Evolutionary conservation across 2,329 filamentous ascomycete genomes (phyloP), one percentile per base, ranked within the genome.

Genomic region (Trichoderma lentiforme): DNA sequence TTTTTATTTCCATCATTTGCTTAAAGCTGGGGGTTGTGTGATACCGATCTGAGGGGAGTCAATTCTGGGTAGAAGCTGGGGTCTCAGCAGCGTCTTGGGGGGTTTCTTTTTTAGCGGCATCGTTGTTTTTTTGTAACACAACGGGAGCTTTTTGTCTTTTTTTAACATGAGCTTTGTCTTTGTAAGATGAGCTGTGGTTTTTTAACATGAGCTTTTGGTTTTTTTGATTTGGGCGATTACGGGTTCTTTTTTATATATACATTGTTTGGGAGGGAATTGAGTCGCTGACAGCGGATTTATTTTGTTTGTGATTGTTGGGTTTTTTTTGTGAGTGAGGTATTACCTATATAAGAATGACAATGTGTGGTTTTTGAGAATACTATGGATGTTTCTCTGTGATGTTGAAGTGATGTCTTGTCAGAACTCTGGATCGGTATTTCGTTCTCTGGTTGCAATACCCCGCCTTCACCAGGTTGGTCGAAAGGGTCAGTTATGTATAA

Each of bases 201-300:
- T 15, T 36, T 15, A 36, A 15, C 2, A 36, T 36, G 14, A 15
- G 34, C 34, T 36, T 36, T 43, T n/a, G 8, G 24, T 3, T n/a
- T 56, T 51, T 24, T 30, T 47, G 3, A n/a, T 51, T 71, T 34
- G 56, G 66, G 65, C 65, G 34, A 70, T 26, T 32, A 4, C 2
- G 65, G 65, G 47, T 57, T 64, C 47, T 28, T 43, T 32, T 64
- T 21, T 68, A 28, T 47, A 61, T 69, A 69, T 61, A 69, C 56
- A n/a, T 67, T 8, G 15, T 15, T 8, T 32, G 56, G 53, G 14
- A 32, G 28, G 36, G 36, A 39, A 39, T 39, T 58, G 18, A 32
- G 43, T 21, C 43, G 43, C 43, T n/a, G 43, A 21, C 56, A 32
- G 56, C 56, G 24, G 4, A 30, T 26, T 56, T 15, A 11, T n/a